Percentiles rank a stretch among this genome's conserved stretches.
These are phyloP conservation scores for Dipteronia dyeriana DNA, from an alignment of 345 rosid species.

Conservation along the genomic window DNA sequence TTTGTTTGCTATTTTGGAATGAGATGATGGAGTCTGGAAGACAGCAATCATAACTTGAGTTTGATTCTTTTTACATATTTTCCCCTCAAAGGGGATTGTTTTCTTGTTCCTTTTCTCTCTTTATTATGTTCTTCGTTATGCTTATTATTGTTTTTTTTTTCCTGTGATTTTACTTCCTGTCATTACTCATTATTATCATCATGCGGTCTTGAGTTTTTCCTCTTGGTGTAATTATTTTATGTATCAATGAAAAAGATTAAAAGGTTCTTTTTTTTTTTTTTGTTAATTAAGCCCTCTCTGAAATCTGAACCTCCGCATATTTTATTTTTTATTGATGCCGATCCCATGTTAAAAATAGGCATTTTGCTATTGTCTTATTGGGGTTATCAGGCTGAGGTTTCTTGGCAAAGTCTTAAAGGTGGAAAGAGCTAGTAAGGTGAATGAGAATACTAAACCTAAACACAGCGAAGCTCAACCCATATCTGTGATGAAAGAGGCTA, in stretches of 20 bases:
- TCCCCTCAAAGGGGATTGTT: neutral
- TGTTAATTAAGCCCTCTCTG: neutral
- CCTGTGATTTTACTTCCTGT: neutral
- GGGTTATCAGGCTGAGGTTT: slow-evolving; percentile 70
- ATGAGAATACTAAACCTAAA: slow-evolving; percentile 44
- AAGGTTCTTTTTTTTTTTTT: neutral
- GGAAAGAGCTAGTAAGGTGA: slow-evolving; percentile 66
- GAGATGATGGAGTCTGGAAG: neutral
- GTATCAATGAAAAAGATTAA: neutral
- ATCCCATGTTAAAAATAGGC: slow-evolving; percentile 9
- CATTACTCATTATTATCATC: neutral
- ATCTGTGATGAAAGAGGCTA: slow-evolving; percentile 38
- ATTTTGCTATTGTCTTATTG: slow-evolving; percentile 20
- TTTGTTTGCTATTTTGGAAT: neutral
- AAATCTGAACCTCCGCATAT: neutral
- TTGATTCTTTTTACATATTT: neutral
- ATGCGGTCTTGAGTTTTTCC: neutral
- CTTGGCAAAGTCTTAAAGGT: slow-evolving; percentile 85
- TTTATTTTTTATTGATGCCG: neutral
- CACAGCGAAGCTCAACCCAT: slow-evolving; percentile 37
- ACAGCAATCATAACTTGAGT: neutral
- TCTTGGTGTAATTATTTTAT: neutral
- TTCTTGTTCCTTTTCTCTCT: neutral
- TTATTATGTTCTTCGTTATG: neutral
- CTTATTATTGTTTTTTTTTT: neutral